Percentiles rank a stretch among this genome's conserved stretches.
phyloP scores from a whole-genome alignment of 768 basidiomycete species.

The Rhizopogon rudus region DNA sequence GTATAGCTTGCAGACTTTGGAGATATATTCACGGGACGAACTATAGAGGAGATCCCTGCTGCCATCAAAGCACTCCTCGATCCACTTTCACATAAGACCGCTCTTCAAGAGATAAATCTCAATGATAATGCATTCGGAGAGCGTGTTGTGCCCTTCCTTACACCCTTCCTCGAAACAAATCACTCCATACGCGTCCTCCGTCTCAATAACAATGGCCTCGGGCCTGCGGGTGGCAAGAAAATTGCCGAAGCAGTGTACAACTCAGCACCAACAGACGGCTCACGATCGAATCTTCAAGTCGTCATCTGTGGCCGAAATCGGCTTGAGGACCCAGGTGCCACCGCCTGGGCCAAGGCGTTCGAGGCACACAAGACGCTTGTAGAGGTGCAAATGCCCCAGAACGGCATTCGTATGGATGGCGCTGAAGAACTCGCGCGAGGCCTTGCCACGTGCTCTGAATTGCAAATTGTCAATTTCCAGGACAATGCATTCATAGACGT shows the following conservation, averaged over 20 bases:
- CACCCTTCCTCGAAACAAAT: slow-evolving; percentile 82
- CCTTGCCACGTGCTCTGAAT: slow-evolving; percentile 55
- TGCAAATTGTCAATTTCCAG: slow-evolving; percentile 85
- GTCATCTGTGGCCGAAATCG: slow-evolving; percentile 95
- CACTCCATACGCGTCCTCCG: slow-evolving; percentile 78
- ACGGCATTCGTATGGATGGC: slow-evolving; percentile 93
- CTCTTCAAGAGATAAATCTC: slow-evolving; percentile 84
- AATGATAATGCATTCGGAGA: slow-evolving; percentile 97
- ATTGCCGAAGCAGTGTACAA: slow-evolving; percentile 80
- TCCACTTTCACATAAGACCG: slow-evolving; percentile 73
- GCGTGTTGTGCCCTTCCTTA: slow-evolving; percentile 90
- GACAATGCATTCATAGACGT: slow-evolving; percentile 78
- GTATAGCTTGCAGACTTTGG: slow-evolving; percentile 88
- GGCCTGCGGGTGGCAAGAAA: slow-evolving; percentile 80
- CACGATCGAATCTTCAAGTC: slow-evolving; percentile 64
- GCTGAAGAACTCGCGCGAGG: slow-evolving; percentile 76
- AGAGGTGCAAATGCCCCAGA: slow-evolving; percentile 95
- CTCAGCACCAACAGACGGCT: slow-evolving; percentile 70
- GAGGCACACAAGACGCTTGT: slow-evolving; percentile 74
- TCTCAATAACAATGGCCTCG: slow-evolving; percentile 96
- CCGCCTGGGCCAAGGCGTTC: slow-evolving; percentile 84
- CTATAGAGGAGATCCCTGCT: slow-evolving; percentile 91
- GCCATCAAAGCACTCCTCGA: slow-evolving; percentile 88
- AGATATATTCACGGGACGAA: slow-evolving; percentile 96
- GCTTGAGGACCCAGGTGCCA: slow-evolving; percentile 86